Conservation (phyloP, 164 flowering plant species). For the Magnolia sinica region DNA sequence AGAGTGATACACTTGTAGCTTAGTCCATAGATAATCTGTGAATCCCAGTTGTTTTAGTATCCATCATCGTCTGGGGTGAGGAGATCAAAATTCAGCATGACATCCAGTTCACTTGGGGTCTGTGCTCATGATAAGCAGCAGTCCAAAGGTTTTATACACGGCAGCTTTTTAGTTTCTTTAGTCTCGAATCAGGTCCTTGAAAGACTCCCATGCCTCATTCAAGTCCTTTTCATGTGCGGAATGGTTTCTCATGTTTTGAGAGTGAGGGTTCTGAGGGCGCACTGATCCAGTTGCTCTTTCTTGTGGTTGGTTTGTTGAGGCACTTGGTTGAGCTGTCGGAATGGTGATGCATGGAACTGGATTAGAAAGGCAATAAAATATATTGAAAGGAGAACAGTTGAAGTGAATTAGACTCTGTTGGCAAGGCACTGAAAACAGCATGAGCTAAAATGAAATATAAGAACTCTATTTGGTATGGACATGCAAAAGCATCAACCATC, state of each 20-base stretch:
- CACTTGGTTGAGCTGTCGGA: conserved; percentile 20
- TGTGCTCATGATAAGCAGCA: no score
- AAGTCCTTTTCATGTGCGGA: conserved; percentile 11
- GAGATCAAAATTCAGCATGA: no score
- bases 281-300: conserved; percentile 3
- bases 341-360: not conserved
- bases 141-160: not conserved
- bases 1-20: not conserved
- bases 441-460: not conserved
- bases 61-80: no score
- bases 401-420: not conserved
- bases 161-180: conserved; percentile 3
- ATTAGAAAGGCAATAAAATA: conserved; percentile 1
- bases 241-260: not conserved
- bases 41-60: no score
- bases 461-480: not conserved
- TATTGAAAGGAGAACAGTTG: not conserved
- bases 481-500: not conserved
- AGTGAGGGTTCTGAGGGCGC: not conserved
- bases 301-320: conserved; percentile 19
- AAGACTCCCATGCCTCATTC: conserved; percentile 15
- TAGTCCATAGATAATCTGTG: no score
- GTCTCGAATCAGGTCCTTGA: conserved; percentile 15
- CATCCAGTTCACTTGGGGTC: no score
- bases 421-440: not conserved